Base-by-base conservation (phyloP, 257 asterid genomes). In the Craterostigma plantagineum region DNA sequence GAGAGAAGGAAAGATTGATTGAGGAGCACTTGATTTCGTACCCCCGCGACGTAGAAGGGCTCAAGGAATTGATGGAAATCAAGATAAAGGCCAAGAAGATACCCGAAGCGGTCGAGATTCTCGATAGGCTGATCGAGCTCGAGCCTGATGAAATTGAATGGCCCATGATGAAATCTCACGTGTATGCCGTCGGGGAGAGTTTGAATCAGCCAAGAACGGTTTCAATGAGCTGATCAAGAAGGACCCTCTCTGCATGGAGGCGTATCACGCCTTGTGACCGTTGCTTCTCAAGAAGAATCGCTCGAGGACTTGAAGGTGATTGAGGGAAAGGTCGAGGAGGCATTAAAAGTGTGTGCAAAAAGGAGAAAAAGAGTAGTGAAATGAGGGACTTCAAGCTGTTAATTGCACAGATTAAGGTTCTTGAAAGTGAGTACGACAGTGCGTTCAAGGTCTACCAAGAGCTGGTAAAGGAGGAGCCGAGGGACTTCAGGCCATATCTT, bases 21-120 rank as follows among this genome's bases (percentile, higher is more conserved):
- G 87, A 83, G 27, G 11, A 15, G 8, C 2, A 41, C 15, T 4
- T 41, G 18, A 3, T 41, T 8, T n/a, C 45, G 17, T 1, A 41
- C 13, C 16, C 45, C 4, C 1, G 12, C 45, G 45, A 41, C 15
- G 17, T 41, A 2, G 45, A n/a, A n/a, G 45, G 45, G 18, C 11
- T 41, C 17, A 41, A 41, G 45, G 4, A 15, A 12, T 16, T 41
- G 17, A n/a, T 8, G 45, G 45, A 41, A 15, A 15, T 41, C 45
- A 16, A 41, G 18, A 8, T 16, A 7, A 16, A 41, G 15, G 17
- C 16, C 15, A 9, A 15, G 17, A 41, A 41, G 15, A 1, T 41
- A 8, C 45, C 45, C 11, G 45, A 12, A 10, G 45, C 45, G 3
- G 12, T 41, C 45, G 45, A 9, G 10, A 15, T 12, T 12, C 45